Base-by-base conservation (phyloP, 1,139 yeast genomes). In the Taiozyma sp. region DNA sequence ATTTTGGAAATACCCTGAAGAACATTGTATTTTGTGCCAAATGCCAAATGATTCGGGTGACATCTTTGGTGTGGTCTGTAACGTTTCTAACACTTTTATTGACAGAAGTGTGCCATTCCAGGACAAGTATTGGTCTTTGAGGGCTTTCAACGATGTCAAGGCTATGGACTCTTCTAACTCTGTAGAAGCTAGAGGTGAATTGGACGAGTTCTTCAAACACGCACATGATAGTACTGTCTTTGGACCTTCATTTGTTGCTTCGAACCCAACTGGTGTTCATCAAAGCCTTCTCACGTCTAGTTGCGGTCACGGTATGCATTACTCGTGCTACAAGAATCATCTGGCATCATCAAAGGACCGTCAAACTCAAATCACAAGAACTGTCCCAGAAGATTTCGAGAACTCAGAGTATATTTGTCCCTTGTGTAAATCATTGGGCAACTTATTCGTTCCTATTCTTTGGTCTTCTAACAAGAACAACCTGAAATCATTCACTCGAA, bases 251-350 rank as follows among this genome's bases (percentile, higher is more conserved):
- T 87, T 85, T 60, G 79, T 83, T 1, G 62, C 68, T 16, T 68
- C 64, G 24, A 68, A 69, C 7, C 65, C 70, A 24, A 23, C 32
- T 4, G 29, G 30, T 29, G n/a, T 53, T 23, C 23, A 43, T 28
- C 74, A 70, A 48, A 76, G 76, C 49, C 71, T 84, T 8, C 82
- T 87, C 1, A 74, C 91, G 7, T 83, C 85, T 60, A 84, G 96
- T 49, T 93, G 99, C 71, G 96, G 97, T 0, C 99, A 93, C 69
- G 96, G 96, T 1, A 86, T 93, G 83, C 99, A 93, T 67, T 82
- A 80, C 57, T 77, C 80, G 38, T 93, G 99, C 64, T 87, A 85
- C 60, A 66, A 80, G 51, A 82, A 83, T 54, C 88, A 83, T 63
- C 70, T 83, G 62, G 73, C 74, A 48, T 75, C 81, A 22, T 75